Percentiles rank a stretch among this genome's conserved stretches.
Conservation (phyloP, 2,329 filamentous ascomycete genomes). For the Stagonosporopsis tanaceti region DNA sequence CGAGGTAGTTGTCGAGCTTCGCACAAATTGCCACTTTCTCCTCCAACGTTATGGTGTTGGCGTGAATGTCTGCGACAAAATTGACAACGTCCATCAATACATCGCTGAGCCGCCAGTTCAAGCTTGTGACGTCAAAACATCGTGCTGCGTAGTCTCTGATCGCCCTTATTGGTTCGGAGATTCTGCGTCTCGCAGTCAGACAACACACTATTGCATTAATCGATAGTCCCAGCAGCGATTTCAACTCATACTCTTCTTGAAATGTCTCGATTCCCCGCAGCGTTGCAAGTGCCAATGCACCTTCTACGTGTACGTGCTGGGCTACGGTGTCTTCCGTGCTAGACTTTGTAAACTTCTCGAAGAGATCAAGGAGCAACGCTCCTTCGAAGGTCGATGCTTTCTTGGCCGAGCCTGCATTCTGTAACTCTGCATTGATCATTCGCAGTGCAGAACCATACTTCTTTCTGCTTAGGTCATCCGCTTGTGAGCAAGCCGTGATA, state of each 20-base stretch:
- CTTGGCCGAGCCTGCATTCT: slow-evolving; percentile 22
- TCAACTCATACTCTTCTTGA: slow-evolving; percentile 23
- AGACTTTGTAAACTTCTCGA: slow-evolving; percentile 37
- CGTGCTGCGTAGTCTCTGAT: neutral
- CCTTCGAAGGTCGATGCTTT: slow-evolving; percentile 29
- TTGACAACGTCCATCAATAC: slow-evolving; percentile 2
- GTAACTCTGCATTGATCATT: slow-evolving; percentile 29
- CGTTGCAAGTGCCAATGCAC: slow-evolving; percentile 36
- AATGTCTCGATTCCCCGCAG: slow-evolving; percentile 31
- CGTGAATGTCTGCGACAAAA: slow-evolving; percentile 1
- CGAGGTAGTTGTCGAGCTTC: neutral
- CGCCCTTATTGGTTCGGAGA: slow-evolving; percentile 27
- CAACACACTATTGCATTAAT: slow-evolving; percentile 43
- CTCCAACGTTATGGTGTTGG: neutral
- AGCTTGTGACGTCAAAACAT: neutral
- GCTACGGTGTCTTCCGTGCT: slow-evolving; percentile 10
- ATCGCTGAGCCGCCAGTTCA: slow-evolving; percentile 2
- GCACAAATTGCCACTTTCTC: neutral
- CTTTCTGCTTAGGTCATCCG: slow-evolving; percentile 25
- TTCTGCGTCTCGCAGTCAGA: slow-evolving; percentile 28
- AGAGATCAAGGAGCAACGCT: slow-evolving; percentile 37
- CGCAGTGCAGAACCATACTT: slow-evolving; percentile 39
- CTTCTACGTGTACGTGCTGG: slow-evolving; percentile 34
- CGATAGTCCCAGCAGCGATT: slow-evolving; percentile 28
- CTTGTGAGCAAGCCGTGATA: slow-evolving; percentile 26